Percentiles rank a stretch among this genome's conserved stretches.
These are phyloP conservation scores for Calonectria honghensis DNA, from an alignment of 2,329 filamentous ascomycete species.

Conservation along the genomic window DNA sequence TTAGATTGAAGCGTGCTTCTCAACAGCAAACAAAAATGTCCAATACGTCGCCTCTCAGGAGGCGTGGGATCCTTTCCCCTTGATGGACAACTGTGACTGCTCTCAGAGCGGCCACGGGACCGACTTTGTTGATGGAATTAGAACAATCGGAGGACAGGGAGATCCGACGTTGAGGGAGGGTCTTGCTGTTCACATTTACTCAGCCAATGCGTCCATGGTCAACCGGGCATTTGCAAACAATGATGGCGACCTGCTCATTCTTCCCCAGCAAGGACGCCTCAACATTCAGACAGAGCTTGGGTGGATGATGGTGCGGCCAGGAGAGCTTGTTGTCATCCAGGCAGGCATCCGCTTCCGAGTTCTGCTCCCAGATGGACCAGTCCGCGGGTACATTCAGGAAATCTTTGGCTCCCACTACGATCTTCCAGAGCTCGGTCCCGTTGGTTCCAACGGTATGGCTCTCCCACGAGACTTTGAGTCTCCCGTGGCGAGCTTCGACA, in stretches of 20 bases:
- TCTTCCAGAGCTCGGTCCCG: slow-evolving; percentile 82
- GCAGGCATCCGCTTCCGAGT: slow-evolving; percentile 80
- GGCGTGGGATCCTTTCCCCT: slow-evolving; percentile 68
- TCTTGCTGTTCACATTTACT: slow-evolving; percentile 36
- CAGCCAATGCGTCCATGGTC: slow-evolving; percentile 59
- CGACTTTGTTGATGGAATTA: slow-evolving; percentile 66
- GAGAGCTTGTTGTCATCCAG: slow-evolving; percentile 79
- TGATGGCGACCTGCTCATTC: slow-evolving; percentile 85
- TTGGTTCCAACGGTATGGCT: slow-evolving; percentile 82
- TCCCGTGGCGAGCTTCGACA: slow-evolving; percentile 79
- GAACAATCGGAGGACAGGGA: slow-evolving; percentile 67
- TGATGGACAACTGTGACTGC: slow-evolving; percentile 35
- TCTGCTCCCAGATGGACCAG: slow-evolving; percentile 74
- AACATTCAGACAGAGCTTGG: slow-evolving; percentile 82
- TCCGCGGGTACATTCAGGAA: slow-evolving; percentile 83
- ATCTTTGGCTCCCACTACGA: slow-evolving; percentile 82
- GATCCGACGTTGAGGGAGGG: slow-evolving; percentile 65
- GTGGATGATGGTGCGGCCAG: slow-evolving; percentile 77
- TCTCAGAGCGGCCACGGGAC: slow-evolving; percentile 49
- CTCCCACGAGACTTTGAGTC: slow-evolving; percentile 84
- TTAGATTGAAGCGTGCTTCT: slow-evolving; percentile 65
- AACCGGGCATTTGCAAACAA: slow-evolving; percentile 64
- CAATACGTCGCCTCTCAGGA: slow-evolving; percentile 67
- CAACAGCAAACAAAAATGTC: slow-evolving; percentile 67
- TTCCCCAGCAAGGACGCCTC: slow-evolving; percentile 77